Evolutionary conservation across 2,329 filamentous ascomycete species (phyloP), one percentile per base, ranked within the genome.

Genomic region (Beauveria australis): DNA sequence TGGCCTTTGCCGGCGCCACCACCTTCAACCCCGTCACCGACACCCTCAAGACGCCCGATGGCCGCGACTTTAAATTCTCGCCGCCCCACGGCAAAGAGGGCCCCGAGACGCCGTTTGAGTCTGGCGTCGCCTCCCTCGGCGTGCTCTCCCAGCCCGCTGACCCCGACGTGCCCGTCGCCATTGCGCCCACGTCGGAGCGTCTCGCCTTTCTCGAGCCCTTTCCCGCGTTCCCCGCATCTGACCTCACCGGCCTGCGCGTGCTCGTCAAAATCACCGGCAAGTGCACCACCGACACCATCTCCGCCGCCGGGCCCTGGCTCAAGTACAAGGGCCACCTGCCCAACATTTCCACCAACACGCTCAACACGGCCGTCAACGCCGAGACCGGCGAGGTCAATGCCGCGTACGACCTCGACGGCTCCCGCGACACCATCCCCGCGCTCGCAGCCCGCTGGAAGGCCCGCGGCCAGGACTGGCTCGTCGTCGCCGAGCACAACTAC

Each of bases 311-410:
- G 6, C 93, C 93, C 18, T 97, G 93, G 93, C 85, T 99, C 67
- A 97, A 97, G 78, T 99, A 97, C 85, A 97, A 97, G 81, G 94
- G 94, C 64, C 94, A 99, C 76, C 85, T 99, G 64, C 91, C 94
- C 74, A 99, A 99, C 80, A 99, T 99, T 74, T 89, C 88, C 67
- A 91, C 91, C 72, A 99, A 99, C 83, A 99, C 94, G 2, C 85
- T 99, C 66, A 97, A 97, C 76, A 94, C 92, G 59, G 94, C 94
- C 63, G 82, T 92, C 72, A 97, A 97, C 75, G 92, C 89, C 48
- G 91, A 90, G 64, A 99, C 93, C 0, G 89, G 88, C 67, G 92
- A 96, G 75, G 92, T 94, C 65, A 97, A 97, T 74, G 87, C 84
- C 22, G 94, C 93, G 5, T 94, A 96, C 76, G 94, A 99, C 74